Conservation (phyloP, 768 basidiomycete genomes). For the Asterophora parasitica region DNA sequence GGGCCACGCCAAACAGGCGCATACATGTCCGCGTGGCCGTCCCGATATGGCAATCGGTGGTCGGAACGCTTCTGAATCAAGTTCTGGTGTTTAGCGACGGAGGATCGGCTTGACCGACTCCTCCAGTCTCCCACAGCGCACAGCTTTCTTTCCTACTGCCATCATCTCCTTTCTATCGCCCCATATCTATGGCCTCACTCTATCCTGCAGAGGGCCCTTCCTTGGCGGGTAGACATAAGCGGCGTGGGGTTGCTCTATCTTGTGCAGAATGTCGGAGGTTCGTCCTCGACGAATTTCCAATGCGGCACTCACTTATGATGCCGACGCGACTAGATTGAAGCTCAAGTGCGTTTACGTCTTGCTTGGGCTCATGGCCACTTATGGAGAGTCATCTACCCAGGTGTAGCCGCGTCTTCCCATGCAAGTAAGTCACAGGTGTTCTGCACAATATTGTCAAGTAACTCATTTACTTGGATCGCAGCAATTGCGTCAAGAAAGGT, state of each 20-base stretch:
- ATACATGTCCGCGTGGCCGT: conserved; percentile 15
- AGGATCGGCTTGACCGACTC: conserved; percentile 24
- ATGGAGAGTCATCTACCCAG: conserved; percentile 26
- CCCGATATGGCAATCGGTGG: conserved; percentile 11
- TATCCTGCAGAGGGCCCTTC: conserved; percentile 23
- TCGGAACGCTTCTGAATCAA: conserved; percentile 2
- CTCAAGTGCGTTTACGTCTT: conserved; percentile 45
- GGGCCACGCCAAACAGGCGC: conserved; percentile 20
- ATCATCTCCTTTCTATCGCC: conserved; percentile 21
- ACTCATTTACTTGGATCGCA: conserved; percentile 21
- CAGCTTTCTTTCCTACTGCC: conserved; percentile 19
- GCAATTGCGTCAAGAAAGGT: conserved; percentile 57
- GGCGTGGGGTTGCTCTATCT: conserved; percentile 50
- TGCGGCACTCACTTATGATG: conserved; percentile 11
- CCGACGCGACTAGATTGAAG: conserved; percentile 45
- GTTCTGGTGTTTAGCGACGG: conserved; percentile 16
- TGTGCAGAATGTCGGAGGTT: conserved; percentile 72
- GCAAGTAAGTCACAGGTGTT: conserved; percentile 37
- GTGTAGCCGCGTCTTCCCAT: conserved; percentile 64
- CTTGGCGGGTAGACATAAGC: conserved; percentile 40
- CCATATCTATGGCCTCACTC: conserved; percentile 21
- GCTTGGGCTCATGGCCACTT: conserved; percentile 6
- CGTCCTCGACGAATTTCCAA: conserved; percentile 12
- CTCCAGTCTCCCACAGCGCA: neutral
- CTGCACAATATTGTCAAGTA: conserved; percentile 1